Percentiles rank a stretch among this genome's conserved stretches.
Conservation (phyloP, 768 basidiomycete species). For the Roridomyces roridus region DNA sequence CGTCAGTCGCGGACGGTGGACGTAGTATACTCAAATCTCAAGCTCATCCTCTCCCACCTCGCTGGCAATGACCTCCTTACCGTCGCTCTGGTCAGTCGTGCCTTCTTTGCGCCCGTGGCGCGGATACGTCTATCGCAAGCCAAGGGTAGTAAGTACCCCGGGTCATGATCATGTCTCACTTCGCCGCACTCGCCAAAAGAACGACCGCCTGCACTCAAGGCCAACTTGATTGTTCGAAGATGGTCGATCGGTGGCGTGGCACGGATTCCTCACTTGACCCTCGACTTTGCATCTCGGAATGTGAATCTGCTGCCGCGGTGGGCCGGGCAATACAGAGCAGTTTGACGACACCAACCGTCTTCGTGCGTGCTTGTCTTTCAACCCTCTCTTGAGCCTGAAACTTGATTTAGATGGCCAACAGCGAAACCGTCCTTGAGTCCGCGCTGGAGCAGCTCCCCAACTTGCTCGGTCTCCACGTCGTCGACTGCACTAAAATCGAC, state of each 20-base stretch:
- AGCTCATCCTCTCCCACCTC: slow-evolving; percentile 64
- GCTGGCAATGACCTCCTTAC: slow-evolving; percentile 61
- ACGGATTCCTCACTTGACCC: slow-evolving; percentile 50
- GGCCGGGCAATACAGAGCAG: slow-evolving; percentile 50
- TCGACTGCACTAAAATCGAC: slow-evolving; percentile 63
- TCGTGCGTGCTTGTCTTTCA: slow-evolving; percentile 48
- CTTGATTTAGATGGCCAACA: slow-evolving; percentile 55
- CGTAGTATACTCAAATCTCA: no score
- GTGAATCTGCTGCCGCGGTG: slow-evolving; percentile 66
- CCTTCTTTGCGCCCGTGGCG: slow-evolving; percentile 68
- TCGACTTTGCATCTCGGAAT: slow-evolving; percentile 69
- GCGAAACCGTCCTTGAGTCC: slow-evolving; percentile 54
- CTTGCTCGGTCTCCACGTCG: slow-evolving; percentile 63
- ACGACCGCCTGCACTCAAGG: slow-evolving; percentile 53
- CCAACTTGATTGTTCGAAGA: slow-evolving; percentile 54
- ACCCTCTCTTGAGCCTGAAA: background rate
- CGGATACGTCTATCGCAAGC: slow-evolving; percentile 62
- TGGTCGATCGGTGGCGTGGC: slow-evolving; percentile 43
- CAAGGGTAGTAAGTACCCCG: slow-evolving; percentile 63
- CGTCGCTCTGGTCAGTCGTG: slow-evolving; percentile 66
- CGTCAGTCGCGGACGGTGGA: no score
- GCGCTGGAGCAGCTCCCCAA: slow-evolving; percentile 56
- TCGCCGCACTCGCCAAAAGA: slow-evolving; percentile 56
- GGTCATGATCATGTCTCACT: slow-evolving; percentile 66
- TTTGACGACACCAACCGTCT: slow-evolving; percentile 61